Percentiles rank a stretch among this genome's conserved stretches.
Conservation (phyloP, 1,284 basidiomycete species). For the Apiotrichum laibachii region DNA sequence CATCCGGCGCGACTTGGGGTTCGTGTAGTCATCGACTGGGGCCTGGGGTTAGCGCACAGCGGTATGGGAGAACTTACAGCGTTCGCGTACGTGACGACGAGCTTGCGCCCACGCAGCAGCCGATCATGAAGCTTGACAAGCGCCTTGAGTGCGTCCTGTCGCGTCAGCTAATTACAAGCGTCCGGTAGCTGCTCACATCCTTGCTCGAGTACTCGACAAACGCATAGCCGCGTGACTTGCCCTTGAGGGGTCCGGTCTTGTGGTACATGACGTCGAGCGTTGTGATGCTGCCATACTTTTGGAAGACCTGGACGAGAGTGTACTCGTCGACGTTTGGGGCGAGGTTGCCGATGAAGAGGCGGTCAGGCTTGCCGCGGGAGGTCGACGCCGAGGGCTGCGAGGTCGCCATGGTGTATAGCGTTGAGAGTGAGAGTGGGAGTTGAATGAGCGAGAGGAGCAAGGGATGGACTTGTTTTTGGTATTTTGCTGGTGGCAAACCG, state of each 20-base stretch:
- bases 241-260: conserved; percentile 80
- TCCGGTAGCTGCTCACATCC: conserved; percentile 62
- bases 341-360: conserved; percentile 89
- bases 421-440: too few relatives aligned
- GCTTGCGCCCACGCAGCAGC: conserved; percentile 75
- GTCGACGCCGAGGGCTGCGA: conserved; percentile 10
- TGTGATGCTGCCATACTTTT: conserved; percentile 84
- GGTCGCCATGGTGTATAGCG: neutral
- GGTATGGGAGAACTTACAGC: conserved; percentile 48
- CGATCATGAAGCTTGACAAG: conserved; percentile 72
- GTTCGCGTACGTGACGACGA: conserved; percentile 84
- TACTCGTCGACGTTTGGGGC: conserved; percentile 89
- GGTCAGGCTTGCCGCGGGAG: conserved; percentile 39
- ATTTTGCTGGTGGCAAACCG: too few relatives aligned
- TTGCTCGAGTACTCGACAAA: conserved; percentile 80
- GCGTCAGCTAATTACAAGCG: neutral
- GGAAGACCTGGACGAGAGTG: conserved; percentile 80
- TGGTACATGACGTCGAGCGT: conserved; percentile 95
- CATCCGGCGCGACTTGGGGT: conserved; percentile 10
- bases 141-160: conserved; percentile 80
- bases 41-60: conserved; percentile 7
- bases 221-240: conserved; percentile 91
- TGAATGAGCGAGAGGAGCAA: neutral
- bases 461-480: neutral
- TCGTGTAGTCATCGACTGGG: conserved; percentile 13